Base-by-base conservation (phyloP, 352 stramenopile genomes). In the Pythium aquatile region DNA sequence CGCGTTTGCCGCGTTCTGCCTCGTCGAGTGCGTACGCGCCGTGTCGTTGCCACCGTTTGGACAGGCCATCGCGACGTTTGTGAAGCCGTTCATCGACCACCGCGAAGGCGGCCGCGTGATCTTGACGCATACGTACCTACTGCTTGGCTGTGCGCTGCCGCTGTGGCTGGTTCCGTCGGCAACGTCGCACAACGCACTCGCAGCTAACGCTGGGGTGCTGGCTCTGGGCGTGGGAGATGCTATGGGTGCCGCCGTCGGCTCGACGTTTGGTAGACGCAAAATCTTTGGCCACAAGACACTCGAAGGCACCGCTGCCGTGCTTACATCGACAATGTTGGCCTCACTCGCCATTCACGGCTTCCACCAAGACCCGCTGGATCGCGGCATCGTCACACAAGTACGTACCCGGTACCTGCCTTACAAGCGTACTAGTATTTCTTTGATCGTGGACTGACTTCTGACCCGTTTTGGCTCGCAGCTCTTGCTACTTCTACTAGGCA, bases 111-210 rank as follows among this genome's bases (percentile, higher is more conserved):
- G 85, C 9, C 77, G 75, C 35, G 66, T 90, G 26, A 83, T 92
- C 29, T 56, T 94, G 44, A 93, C 81, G 5, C 85, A 93, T 63
- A 87, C 81, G 40, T 94, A 94, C 61, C 52, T 94, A 46, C 74
- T 94, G 2, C 69, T 94, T 1, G 83, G 85, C 2, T 93, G 85
- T 61, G 85, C 85, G 13, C 49, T 94, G 16, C 85, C 85, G 2
- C 60, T 91, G 17, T 94, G 85, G 85, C 69, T 94, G 26, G 65
- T 70, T 5, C 49, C 58, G 13, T 53, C 57, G 10, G 61, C 24
- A 5, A 39, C 59, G 9, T 42, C 57, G 13, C n/a, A 11, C 0
- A 61, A 56, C 11, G 60, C 65, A 9, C 65, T 93, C 2, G 64
- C 78, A 17, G 70, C 77, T 24, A 91, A 92, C 56, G 81, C 85